Base-by-base conservation (phyloP, 768 basidiomycete genomes). In the Erythrobasidium yunnanense region DNA sequence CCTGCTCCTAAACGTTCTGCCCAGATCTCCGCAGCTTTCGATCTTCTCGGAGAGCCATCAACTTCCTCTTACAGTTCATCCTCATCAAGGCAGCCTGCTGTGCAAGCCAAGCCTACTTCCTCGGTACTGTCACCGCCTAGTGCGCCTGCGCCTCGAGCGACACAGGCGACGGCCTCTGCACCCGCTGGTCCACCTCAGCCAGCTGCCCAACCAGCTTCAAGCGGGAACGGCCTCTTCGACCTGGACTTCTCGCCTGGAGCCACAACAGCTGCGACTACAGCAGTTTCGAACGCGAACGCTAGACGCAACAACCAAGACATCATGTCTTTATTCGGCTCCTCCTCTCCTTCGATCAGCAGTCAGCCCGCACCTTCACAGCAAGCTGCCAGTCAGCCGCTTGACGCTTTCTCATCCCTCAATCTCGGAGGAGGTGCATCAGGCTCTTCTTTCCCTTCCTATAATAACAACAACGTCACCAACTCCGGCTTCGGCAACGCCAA, bases 191-290 rank as follows among this genome's bases (percentile, higher is more conserved):
- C 58, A 30, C 52, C 23, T 51, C 58, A 62, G 29, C 7, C 58
- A 49, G 13, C 58, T 32, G 6, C 6, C 23, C 13, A 22, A 42
- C 47, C 56, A n/a, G 67, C 49, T 25, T 42, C 68, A 1, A 63
- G 53, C 35, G 67, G 65, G 45, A 51, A 65, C 52, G 81, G 85
- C 68, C 78, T 93, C 6, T 91, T 92, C 74, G 83, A 85, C 27
- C 83, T 92, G 60, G 89, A 92, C 75, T 93, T 92, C 76, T 79
- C 73, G 2, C 70, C 72, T 1, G 20, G 70, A 0, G 60, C 71
- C 0, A n/a, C 65, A 1, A 32, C 33, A 38, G 6, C 0, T 71
- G 27, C 81, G 1, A 70, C 78, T 27, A 54, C 78, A 4, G 47
- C 78, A 6, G 22, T 75, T 1, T 60, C 77, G 0, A 68, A 75